phyloP scores from a whole-genome alignment of 2,329 filamentous ascomycete species.

The Elsinoe necatrix region DNA sequence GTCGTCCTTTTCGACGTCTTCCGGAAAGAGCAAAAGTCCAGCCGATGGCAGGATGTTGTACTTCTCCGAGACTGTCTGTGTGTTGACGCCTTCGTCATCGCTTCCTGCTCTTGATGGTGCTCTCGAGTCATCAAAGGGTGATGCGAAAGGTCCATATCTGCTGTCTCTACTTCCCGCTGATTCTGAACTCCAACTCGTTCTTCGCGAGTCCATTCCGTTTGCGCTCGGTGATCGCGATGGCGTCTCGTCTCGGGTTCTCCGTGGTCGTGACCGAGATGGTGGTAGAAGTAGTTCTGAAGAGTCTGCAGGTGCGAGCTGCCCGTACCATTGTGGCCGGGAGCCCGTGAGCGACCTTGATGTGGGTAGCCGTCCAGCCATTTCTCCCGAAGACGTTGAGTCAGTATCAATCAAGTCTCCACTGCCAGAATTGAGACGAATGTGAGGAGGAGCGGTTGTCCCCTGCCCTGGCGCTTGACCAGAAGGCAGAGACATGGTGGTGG shows the following conservation, averaged over 20 bases:
- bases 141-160: constrained; percentile 41
- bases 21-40: constrained; percentile 58
- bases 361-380: constrained; percentile 33
- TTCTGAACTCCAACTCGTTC: constrained; percentile 59
- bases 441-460: constrained; percentile 35
- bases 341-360: constrained; percentile 41
- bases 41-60: constrained; percentile 63
- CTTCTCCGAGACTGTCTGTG: constrained; percentile 64
- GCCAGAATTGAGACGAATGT: constrained; percentile 57
- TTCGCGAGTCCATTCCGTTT: constrained; percentile 48
- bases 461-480: constrained; percentile 13
- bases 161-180: constrained; percentile 45
- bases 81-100: constrained; percentile 58
- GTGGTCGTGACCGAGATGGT: constrained; percentile 40
- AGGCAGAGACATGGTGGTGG: constrained; percentile 10
- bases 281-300: constrained; percentile 45
- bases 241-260: constrained; percentile 45
- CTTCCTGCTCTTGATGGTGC: constrained; percentile 53
- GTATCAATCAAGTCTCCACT: constrained; percentile 42
- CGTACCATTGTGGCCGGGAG: constrained; percentile 27
- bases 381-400: constrained; percentile 28
- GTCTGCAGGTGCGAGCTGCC: constrained; percentile 29
- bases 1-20: constrained; percentile 67
- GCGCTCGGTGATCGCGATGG: constrained; percentile 42
- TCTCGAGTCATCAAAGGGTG: constrained; percentile 53